Evolutionary conservation across 1,284 basidiomycete species (phyloP).

Genomic region (Peniophora sp.): DNA sequence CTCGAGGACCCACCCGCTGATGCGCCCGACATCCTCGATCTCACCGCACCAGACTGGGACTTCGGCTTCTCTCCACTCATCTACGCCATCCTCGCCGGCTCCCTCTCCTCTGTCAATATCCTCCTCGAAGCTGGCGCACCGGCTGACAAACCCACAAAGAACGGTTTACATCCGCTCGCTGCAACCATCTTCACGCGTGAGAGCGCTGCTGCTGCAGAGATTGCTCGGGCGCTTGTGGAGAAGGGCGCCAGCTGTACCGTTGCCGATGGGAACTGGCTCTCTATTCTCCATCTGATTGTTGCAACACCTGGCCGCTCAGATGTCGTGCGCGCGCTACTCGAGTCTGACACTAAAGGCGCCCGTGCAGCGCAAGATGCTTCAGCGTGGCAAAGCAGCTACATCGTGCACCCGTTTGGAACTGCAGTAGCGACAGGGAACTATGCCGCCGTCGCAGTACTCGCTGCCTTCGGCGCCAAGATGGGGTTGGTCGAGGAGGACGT

Average conservation of each 20-base stretch:
- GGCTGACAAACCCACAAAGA: constrained; percentile 18
- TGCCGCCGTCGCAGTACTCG: constrained; percentile 28
- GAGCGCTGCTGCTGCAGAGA: constrained; percentile 30
- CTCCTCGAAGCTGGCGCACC: constrained; percentile 41
- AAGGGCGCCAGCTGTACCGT: constrained; percentile 41
- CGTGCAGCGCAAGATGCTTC: constrained; percentile 37
- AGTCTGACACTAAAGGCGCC: constrained; percentile 39
- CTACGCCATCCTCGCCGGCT: constrained; percentile 42
- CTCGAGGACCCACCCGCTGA: constrained; percentile 37
- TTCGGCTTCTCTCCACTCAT: constrained; percentile 42
- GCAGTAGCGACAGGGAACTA: constrained; percentile 27
- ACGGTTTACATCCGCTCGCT: constrained; percentile 36
- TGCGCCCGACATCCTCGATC: constrained; percentile 43
- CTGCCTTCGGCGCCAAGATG: constrained; percentile 34
- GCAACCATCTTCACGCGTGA: constrained; percentile 39
- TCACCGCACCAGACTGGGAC: constrained; percentile 51
- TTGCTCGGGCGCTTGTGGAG: constrained; percentile 38
- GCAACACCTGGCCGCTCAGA: constrained; percentile 13
- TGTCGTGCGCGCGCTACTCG: constrained; percentile 36
- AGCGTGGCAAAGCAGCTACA: constrained; percentile 12
- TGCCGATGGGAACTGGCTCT: constrained; percentile 34
- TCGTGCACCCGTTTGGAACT: constrained; percentile 28
- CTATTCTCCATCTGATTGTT: constrained; percentile 39
- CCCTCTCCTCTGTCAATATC: constrained; percentile 32
- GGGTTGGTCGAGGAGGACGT: constrained; percentile 23